Conservation (phyloP, 345 rosid genomes). For the Dipteronia sinensis region DNA sequence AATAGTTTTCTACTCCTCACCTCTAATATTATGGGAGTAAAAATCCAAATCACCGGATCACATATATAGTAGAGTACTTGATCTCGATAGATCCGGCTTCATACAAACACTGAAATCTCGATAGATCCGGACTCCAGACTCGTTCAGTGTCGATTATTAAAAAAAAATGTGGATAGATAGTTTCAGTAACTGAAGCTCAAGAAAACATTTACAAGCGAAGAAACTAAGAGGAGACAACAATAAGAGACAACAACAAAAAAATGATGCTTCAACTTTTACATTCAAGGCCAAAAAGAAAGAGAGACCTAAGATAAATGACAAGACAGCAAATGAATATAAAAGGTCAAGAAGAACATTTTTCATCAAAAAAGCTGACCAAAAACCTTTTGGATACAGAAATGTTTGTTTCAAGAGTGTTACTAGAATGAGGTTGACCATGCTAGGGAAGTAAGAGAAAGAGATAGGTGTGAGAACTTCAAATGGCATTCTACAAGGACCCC, state of each 20-base stretch:
- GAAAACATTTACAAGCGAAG: too few species aligned
- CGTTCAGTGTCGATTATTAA: too few species aligned
- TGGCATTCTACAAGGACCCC: slow-evolving; percentile 12
- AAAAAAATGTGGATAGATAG: too few species aligned
- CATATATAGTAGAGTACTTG: too few species aligned
- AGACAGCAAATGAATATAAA: not conserved
- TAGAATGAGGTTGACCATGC: slow-evolving; percentile 17
- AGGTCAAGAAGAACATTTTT: not conserved
- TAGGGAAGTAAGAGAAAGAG: slow-evolving; percentile 5
- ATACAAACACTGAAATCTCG: too few species aligned
- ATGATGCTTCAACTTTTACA: not conserved
- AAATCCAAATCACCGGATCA: too few species aligned
- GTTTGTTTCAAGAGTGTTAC: not conserved
- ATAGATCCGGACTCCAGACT: too few species aligned
- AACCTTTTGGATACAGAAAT: slow-evolving; percentile 14
- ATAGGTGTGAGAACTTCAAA: slow-evolving; percentile 19
- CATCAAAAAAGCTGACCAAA: slow-evolving; percentile 5
- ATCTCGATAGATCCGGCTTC: too few species aligned
- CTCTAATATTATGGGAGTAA: too few species aligned
- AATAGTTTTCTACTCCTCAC: too few species aligned
- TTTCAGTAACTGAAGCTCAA: too few species aligned
- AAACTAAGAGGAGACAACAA: not conserved
- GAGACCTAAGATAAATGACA: not conserved
- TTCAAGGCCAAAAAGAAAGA: not conserved
- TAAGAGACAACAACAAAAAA: too few species aligned